Percentiles rank a stretch among this genome's conserved stretches.
Conservation (phyloP, 305 asterid species). For the Lippia alba region DNA sequence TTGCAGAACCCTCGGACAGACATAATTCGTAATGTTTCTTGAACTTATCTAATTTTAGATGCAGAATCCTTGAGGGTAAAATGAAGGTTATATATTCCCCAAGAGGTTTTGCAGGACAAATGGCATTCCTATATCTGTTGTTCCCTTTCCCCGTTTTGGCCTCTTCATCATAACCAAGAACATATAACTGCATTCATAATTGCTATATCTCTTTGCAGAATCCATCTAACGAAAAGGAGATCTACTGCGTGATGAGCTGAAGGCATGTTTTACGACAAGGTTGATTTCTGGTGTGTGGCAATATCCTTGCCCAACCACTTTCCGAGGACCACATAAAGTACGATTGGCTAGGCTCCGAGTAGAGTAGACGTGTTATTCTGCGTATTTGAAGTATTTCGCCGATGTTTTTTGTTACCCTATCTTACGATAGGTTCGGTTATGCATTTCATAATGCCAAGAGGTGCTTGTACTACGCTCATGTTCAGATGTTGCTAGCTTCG, state of each 20-base stretch:
- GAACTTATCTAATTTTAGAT: too few species aligned
- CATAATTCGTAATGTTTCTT: too few species aligned
- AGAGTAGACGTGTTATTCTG: background rate
- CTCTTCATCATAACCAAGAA: background rate
- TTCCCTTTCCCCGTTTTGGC: background rate
- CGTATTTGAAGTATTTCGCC: background rate
- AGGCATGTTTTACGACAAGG: conserved; percentile 62
- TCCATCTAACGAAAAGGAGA: conserved; percentile 62
- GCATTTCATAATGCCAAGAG: too few species aligned
- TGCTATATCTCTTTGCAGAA: conserved; percentile 45
- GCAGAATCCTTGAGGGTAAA: too few species aligned
- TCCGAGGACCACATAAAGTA: conserved; percentile 40
- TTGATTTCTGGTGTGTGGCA: too few species aligned
- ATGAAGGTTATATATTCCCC: background rate
- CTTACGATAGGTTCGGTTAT: too few species aligned
- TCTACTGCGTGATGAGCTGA: conserved; percentile 58
- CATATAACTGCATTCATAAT: background rate
- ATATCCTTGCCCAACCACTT: conserved; percentile 61
- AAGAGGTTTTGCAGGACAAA: background rate
- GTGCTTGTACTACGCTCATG: too few species aligned
- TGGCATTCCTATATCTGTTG: background rate
- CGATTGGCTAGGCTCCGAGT: too few species aligned
- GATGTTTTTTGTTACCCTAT: too few species aligned
- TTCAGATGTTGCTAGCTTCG: too few species aligned
- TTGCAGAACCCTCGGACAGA: too few species aligned